phyloP scores from a whole-genome alignment of 2,329 filamentous ascomycete species.

The Aspergillus phoenicis region DNA sequence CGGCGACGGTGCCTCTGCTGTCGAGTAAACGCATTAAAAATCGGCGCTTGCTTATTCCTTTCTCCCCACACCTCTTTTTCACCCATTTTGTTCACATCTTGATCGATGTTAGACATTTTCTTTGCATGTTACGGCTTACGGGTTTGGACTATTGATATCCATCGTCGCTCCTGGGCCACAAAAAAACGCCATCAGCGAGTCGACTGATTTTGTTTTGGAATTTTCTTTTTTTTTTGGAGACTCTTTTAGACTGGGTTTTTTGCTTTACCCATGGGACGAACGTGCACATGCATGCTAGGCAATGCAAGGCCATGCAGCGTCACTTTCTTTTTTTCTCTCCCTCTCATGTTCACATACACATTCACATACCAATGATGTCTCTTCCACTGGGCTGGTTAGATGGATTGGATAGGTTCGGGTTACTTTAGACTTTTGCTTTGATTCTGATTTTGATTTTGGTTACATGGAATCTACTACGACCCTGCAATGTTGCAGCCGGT shows the following conservation, averaged over 20 bases:
- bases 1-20: conserved; percentile 56
- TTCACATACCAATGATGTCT: conserved; percentile 1
- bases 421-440: background rate
- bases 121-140: conserved; percentile 17
- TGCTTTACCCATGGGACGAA: background rate
- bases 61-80: background rate
- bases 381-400: conserved; percentile 3
- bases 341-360: background rate
- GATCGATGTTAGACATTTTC: conserved; percentile 13
- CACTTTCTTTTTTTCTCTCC: background rate
- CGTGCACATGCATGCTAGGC: background rate
- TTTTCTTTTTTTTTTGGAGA: background rate
- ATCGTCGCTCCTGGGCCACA: conserved; percentile 14
- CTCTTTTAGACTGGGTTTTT: conserved; percentile 16
- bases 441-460: background rate
- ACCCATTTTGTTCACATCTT: conserved; percentile 8
- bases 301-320: background rate
- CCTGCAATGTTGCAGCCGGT: background rate
- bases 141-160: conserved; percentile 31
- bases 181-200: conserved; percentile 2
- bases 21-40: conserved; percentile 49
- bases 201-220: conserved; percentile 1
- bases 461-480: background rate
- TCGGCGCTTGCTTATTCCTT: conserved; percentile 2
- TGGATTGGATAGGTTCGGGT: conserved; percentile 1